These are phyloP conservation scores for Drechslera avenae DNA, from an alignment of 2,329 filamentous ascomycete genomes.

Conservation along the genomic window DNA sequence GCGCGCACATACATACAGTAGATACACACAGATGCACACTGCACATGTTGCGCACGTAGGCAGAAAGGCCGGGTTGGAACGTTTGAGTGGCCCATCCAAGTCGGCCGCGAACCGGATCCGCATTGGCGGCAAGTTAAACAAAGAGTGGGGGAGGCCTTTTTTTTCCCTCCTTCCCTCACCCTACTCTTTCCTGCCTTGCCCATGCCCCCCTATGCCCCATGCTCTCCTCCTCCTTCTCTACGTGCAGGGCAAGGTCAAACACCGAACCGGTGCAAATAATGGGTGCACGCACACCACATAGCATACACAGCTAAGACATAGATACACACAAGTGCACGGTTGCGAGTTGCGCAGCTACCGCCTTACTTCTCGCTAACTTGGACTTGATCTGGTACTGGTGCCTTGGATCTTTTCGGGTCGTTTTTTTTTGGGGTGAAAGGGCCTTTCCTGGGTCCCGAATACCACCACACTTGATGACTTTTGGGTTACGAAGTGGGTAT, in stretches of 20 bases:
- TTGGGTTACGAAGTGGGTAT: conserved; percentile 4
- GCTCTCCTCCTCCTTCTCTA: too few species aligned
- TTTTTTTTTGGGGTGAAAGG: too few species aligned
- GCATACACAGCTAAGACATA: too few species aligned
- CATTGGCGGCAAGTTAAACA: conserved; percentile 8
- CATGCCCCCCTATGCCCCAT: too few species aligned
- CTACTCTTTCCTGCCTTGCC: background rate
- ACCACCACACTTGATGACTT: too few species aligned
- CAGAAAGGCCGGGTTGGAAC: too few species aligned
- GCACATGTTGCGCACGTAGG: background rate
- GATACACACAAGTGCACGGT: background rate
- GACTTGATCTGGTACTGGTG: too few species aligned
- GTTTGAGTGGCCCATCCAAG: background rate
- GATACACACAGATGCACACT: background rate
- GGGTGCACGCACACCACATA: background rate
- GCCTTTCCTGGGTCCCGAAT: too few species aligned
- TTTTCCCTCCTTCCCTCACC: background rate
- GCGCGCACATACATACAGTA: too few species aligned
- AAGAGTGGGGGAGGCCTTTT: conserved; percentile 6
- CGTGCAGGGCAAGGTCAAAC: background rate
- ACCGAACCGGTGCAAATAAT: conserved; percentile 3
- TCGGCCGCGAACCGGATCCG: conserved; percentile 16
- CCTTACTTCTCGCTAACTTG: background rate
- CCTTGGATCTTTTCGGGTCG: too few species aligned
- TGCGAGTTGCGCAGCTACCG: background rate